These are phyloP conservation scores for Paracamarosporium sp. DNA, from an alignment of 2,329 filamentous ascomycete genomes.

Conservation along the genomic window DNA sequence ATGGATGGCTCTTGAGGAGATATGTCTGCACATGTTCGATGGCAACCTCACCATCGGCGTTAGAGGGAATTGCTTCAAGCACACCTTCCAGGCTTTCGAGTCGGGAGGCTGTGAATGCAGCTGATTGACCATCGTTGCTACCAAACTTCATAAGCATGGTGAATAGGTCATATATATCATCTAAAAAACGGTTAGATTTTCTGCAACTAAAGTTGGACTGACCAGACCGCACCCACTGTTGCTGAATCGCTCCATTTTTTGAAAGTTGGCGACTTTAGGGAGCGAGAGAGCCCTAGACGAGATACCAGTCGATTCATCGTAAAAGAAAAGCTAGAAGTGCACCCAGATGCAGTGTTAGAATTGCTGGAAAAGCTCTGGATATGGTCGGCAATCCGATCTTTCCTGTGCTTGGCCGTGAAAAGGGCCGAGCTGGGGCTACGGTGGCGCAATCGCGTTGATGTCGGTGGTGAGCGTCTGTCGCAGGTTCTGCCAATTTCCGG, in stretches of 20 bases:
- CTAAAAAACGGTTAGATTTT: not conserved
- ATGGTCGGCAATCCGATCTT: not conserved
- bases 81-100: not conserved
- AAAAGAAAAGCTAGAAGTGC: not conserved
- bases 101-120: not conserved
- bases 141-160: not conserved
- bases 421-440: not conserved
- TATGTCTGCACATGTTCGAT: not conserved
- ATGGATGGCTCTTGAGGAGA: not conserved
- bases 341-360: not conserved
- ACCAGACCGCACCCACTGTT: not conserved
- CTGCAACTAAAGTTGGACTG: too few species aligned
- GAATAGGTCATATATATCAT: not conserved
- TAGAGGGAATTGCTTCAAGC: not conserved
- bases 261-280: not conserved
- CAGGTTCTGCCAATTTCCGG: not conserved
- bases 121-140: not conserved
- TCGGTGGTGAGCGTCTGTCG: not conserved
- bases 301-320: not conserved
- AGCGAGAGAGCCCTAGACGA: not conserved
- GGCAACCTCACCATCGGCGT: not conserved
- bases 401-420: not conserved
- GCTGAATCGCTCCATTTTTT: not conserved
- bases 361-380: not conserved
- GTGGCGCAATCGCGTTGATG: not conserved